Base-by-base conservation (phyloP, 78 protist species). In the Dictyostelium capitatum region DNA sequence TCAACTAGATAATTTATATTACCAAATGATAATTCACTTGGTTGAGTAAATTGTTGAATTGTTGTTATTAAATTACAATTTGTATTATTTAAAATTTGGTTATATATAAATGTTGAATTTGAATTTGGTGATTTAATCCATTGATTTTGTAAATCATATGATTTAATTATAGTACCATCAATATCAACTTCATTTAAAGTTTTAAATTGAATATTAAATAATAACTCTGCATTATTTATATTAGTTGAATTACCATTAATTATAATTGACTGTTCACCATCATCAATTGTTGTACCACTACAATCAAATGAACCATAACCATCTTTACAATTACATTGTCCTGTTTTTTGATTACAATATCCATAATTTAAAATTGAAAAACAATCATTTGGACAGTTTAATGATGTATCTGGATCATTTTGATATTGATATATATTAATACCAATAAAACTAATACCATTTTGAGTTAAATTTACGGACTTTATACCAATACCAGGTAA, bases 311-410 rank as follows among this genome's bases (percentile, higher is more conserved):
- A 51, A n/a, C 57, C 23, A 72, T 72, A 72, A 15, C 23, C 54
- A 41, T 43, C 28, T 1, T 41, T 15, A 20, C 79, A 72, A 17
- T 20, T 28, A 72, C 79, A 72, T 43, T 19, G 32, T 0, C 79
- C 79, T 6, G 43, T 2, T 1, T 37, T 25, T 23, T 25, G 20
- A 9, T 72, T 43, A 46, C 79, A 72, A 46, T 17, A 6, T 6
- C 79, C 79, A 20, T 72, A 32, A 17, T 72, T 32, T 67, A 15
- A 12, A 32, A 1, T 67, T 4, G 75, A 32, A 32, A 62, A 62
- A 62, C 75, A 67, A 67, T 17, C 32, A 17, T 67, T 67, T 67
- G 75, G 75, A 6, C 75, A 67, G 10, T 14, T 32, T 67, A 14
- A 15, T 28, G 30, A 14, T 12, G 47, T 62, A 25, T 9, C 28